Conservation (phyloP, 768 basidiomycete genomes). For the Fibroporia radiculosa region DNA sequence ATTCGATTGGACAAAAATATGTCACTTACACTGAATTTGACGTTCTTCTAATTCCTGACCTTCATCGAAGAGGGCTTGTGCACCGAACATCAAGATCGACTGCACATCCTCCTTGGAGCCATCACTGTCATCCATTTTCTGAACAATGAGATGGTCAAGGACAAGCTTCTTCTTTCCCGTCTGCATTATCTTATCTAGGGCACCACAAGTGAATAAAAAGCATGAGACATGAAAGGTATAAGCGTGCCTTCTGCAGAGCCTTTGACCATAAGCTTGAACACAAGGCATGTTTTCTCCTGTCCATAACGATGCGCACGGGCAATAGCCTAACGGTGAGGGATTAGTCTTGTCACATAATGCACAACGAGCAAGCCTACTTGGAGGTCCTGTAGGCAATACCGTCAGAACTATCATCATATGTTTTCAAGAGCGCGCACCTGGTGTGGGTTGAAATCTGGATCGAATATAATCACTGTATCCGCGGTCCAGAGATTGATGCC, state of each 20-base stretch:
- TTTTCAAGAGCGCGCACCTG: slow-evolving; percentile 40
- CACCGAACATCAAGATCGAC: slow-evolving; percentile 85
- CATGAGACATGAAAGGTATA: neutral
- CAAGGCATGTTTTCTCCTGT: slow-evolving; percentile 88
- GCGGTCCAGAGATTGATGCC: slow-evolving; percentile 88
- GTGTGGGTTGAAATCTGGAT: slow-evolving; percentile 99
- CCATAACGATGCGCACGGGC: slow-evolving; percentile 92
- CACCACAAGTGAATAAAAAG: neutral
- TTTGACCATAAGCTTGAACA: slow-evolving; percentile 95
- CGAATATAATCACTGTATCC: slow-evolving; percentile 89
- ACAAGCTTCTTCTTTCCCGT: slow-evolving; percentile 94
- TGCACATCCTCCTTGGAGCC: slow-evolving; percentile 73
- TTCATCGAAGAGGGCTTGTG: slow-evolving; percentile 74
- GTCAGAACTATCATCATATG: neutral
- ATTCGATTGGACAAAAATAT: neutral
- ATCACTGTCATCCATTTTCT: slow-evolving; percentile 87
- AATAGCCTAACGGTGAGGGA: slow-evolving; percentile 60
- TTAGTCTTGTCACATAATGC: neutral
- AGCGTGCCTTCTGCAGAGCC: slow-evolving; percentile 78
- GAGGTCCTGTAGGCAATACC: slow-evolving; percentile 54
- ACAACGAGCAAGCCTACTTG: slow-evolving; percentile 45
- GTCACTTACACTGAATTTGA: slow-evolving; percentile 60
- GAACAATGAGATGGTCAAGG: slow-evolving; percentile 90
- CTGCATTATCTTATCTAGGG: slow-evolving; percentile 80
- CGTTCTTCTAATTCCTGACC: slow-evolving; percentile 38